Evolutionary conservation across 2,329 filamentous ascomycete genomes (phyloP).

Genomic region (Achaetomium macrosporum): DNA sequence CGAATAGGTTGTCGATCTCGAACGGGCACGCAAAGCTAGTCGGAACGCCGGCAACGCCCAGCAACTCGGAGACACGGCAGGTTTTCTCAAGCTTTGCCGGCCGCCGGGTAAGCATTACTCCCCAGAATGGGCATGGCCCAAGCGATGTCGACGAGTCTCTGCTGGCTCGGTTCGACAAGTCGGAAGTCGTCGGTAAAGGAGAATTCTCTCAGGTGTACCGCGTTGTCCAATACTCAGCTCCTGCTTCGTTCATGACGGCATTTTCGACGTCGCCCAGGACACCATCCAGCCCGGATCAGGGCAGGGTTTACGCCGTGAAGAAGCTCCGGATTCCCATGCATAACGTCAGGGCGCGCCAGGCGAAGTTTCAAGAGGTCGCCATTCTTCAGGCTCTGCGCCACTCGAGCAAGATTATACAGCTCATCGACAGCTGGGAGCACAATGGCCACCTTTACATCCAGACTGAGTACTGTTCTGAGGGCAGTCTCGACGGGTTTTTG

Average conservation of each 20-base stretch:
- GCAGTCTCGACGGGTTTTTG: slow-evolving; percentile 81
- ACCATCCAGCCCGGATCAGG: slow-evolving; percentile 48
- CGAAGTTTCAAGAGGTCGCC: slow-evolving; percentile 77
- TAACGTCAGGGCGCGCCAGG: slow-evolving; percentile 72
- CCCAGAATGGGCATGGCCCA: slow-evolving; percentile 62
- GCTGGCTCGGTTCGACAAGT: slow-evolving; percentile 69
- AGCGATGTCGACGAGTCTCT: slow-evolving; percentile 71
- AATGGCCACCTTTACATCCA: slow-evolving; percentile 88
- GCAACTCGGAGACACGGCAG: slow-evolving; percentile 50
- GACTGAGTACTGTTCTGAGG: slow-evolving; percentile 94
- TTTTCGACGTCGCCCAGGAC: slow-evolving; percentile 38
- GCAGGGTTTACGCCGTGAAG: slow-evolving; percentile 82
- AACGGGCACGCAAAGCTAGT: slow-evolving; percentile 38
- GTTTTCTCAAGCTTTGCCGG: slow-evolving; percentile 46
- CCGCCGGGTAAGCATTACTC: slow-evolving; percentile 56
- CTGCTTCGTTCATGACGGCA: slow-evolving; percentile 26
- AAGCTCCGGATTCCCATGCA: slow-evolving; percentile 77
- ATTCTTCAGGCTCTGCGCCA: slow-evolving; percentile 71
- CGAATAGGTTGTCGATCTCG: slow-evolving; percentile 78
- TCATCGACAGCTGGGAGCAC: slow-evolving; percentile 83
- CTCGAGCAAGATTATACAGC: slow-evolving; percentile 78
- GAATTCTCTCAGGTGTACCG: slow-evolving; percentile 93
- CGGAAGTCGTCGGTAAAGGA: slow-evolving; percentile 75
- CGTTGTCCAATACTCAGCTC: slow-evolving; percentile 45
- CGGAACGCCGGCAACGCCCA: slow-evolving; percentile 73